Conservation (phyloP, 2,329 filamentous ascomycete species). For the Teratosphaeria destructans region DNA sequence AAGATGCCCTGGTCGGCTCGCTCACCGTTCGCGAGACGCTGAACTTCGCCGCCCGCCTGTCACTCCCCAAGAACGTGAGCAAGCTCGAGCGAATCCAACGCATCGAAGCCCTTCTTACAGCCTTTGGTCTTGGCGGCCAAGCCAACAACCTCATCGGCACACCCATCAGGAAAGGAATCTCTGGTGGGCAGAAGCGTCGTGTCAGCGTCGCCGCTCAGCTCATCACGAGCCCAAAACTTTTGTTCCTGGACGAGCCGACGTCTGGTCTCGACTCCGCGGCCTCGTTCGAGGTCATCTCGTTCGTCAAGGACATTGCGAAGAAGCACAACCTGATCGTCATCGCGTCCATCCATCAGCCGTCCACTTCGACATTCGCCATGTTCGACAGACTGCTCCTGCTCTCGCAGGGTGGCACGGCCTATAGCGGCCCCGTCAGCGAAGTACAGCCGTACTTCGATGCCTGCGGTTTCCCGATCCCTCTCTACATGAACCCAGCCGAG, state of each 20-base stretch:
- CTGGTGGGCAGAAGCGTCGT: conserved; percentile 73
- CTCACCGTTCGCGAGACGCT: conserved; percentile 73
- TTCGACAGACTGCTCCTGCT: conserved; percentile 73
- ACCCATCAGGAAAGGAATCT: conserved; percentile 71
- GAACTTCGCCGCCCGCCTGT: conserved; percentile 62
- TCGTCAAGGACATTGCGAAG: conserved; percentile 56
- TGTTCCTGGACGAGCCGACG: conserved; percentile 79
- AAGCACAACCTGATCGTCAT: conserved; percentile 65
- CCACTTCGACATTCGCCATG: conserved; percentile 64
- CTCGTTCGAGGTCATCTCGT: conserved; percentile 65
- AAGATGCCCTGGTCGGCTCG: conserved; percentile 72
- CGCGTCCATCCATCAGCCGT: conserved; percentile 78
- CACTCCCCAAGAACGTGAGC: conserved; percentile 41
- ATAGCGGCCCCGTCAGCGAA: conserved; percentile 54
- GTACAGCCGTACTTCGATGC: conserved; percentile 54
- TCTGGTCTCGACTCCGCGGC: conserved; percentile 72
- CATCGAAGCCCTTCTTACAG: conserved; percentile 55
- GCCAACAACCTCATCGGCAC: conserved; percentile 67
- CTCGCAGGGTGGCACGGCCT: conserved; percentile 59
- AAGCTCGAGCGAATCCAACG: conserved; percentile 51
- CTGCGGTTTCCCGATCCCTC: conserved; percentile 53
- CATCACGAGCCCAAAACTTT: conserved; percentile 67
- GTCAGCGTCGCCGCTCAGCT: conserved; percentile 72
- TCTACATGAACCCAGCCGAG: conserved; percentile 69
- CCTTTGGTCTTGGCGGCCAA: conserved; percentile 64